Evolutionary conservation across 306 rosid species (phyloP), one percentile per base, ranked within the genome.

Genomic region (Comarum palustre): DNA sequence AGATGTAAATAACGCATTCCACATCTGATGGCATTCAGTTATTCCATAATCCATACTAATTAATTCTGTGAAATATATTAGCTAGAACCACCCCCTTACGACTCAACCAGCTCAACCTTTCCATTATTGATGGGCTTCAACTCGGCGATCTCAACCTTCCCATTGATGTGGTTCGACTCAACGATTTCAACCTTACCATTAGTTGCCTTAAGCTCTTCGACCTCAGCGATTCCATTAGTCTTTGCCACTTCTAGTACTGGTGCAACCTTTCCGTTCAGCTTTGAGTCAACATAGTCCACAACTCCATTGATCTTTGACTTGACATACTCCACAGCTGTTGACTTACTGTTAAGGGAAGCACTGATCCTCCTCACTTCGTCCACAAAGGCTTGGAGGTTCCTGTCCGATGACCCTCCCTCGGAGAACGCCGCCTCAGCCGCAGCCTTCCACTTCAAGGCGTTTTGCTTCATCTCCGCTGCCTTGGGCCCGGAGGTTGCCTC

Each of bases 391-490:
- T 82, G 72, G 12, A 86, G 71, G 58, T 77, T 82, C 36, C 50
- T 69, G 74, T 75, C 72, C 7, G 90, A 86, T 12, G 88, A 86
- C 2, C 90, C 90, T 2, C 86, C 85, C 41, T 77, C 86, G 0
- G 77, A 73, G 8, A 77, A 73, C 0, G 88, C 86, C 0, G 29
- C 76, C 71, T 79, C 86, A 1, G 85, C 86, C 2, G 50, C 70
- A 7, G 57, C 71, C 69, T 86, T 86, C 83, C 75, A 79, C 51
- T 66, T 77, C 69, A 75, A 55, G 4, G 64, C 85, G 38, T 84
- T 86, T 31, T 41, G 34, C 82, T 74, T 84, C 22, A 84, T 38
- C 73, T 71, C 74, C 8, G 0, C 61, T 0, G 81, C 76, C 20
- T 61, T 73, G 1, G 74, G 12, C 5, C 85, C 90, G 2, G 42